These are phyloP conservation scores for Musa beccarii DNA, from an alignment of 176 grass and related monocot species.

Conservation along the genomic window DNA sequence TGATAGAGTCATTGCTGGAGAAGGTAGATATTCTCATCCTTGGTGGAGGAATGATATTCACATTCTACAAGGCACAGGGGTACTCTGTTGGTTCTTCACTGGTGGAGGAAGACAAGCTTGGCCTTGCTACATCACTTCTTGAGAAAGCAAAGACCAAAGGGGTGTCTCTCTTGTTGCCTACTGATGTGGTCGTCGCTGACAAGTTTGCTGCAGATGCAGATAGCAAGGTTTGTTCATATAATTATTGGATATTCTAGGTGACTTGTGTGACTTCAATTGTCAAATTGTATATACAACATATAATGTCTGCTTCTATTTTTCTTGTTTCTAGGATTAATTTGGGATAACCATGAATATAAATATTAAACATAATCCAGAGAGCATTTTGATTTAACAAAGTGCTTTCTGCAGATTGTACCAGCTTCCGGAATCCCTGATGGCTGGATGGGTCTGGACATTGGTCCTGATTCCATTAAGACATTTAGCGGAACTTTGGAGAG, in stretches of 20 bases:
- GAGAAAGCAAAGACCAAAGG: slow-evolving; percentile 3
- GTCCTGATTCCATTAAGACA: slow-evolving; percentile 6
- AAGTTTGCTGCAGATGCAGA: slow-evolving; percentile 12
- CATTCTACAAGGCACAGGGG: slow-evolving; percentile 5
- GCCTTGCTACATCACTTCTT: neutral
- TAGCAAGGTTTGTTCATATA: neutral
- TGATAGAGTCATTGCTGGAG: slow-evolving; percentile 4
- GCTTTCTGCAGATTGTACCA: neutral
- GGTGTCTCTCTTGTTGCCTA: neutral
- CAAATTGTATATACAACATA: neutral
- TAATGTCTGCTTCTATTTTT: neutral
- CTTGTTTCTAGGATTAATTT: too few relatives aligned
- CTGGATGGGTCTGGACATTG: slow-evolving; percentile 5
- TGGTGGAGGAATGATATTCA: slow-evolving; percentile 5
- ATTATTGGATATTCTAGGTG: neutral
- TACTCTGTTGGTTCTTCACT: neutral
- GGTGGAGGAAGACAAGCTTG: slow-evolving; percentile 2
- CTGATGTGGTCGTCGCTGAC: neutral
- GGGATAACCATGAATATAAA: neutral
- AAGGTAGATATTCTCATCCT: slow-evolving; percentile 5
- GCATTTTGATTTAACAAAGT: neutral
- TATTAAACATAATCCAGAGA: neutral
- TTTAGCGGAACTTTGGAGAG: neutral
- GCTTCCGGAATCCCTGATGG: neutral
- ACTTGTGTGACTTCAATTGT: too few relatives aligned